Conservation (phyloP, 495 filamentous ascomycete genomes). For the Xylaria telfairii region DNA sequence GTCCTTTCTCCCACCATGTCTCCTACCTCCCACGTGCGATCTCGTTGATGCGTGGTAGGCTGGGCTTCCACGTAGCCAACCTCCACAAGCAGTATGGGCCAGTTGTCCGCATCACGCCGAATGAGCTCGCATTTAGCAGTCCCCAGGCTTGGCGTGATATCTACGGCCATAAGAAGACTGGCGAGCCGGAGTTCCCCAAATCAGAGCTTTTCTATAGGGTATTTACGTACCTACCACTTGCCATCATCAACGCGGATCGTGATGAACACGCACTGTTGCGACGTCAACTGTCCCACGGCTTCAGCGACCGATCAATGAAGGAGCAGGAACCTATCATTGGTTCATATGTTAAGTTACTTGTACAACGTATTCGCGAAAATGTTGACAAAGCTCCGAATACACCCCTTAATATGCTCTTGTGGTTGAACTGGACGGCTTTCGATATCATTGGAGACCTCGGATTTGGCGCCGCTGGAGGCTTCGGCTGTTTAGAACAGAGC, state of each 20-base stretch:
- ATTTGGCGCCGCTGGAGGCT: slow-evolving; percentile 57
- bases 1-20: slow-evolving; percentile 41
- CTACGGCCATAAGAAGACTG: slow-evolving; percentile 41
- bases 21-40: slow-evolving; percentile 32
- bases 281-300: slow-evolving; percentile 49
- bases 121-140: slow-evolving; percentile 51
- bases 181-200: slow-evolving; percentile 37
- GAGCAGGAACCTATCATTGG: slow-evolving; percentile 45
- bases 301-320: slow-evolving; percentile 48
- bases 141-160: slow-evolving; percentile 58
- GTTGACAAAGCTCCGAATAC: slow-evolving; percentile 2
- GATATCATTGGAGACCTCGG: slow-evolving; percentile 61
- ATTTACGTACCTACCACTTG: slow-evolving; percentile 30
- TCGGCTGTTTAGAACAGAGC: slow-evolving; percentile 51
- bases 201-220: slow-evolving; percentile 34
- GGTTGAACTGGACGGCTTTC: slow-evolving; percentile 59
- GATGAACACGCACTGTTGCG: slow-evolving; percentile 43
- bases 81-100: slow-evolving; percentile 53
- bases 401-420: slow-evolving; percentile 46
- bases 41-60: slow-evolving; percentile 28
- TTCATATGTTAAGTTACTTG: slow-evolving; percentile 44
- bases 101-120: slow-evolving; percentile 54
- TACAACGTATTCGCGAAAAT: slow-evolving; percentile 40
- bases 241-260: slow-evolving; percentile 31
- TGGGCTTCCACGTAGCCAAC: slow-evolving; percentile 41